Conservation (phyloP, 2,329 filamentous ascomycete species). For the Pyricularia pennisetigena region DNA sequence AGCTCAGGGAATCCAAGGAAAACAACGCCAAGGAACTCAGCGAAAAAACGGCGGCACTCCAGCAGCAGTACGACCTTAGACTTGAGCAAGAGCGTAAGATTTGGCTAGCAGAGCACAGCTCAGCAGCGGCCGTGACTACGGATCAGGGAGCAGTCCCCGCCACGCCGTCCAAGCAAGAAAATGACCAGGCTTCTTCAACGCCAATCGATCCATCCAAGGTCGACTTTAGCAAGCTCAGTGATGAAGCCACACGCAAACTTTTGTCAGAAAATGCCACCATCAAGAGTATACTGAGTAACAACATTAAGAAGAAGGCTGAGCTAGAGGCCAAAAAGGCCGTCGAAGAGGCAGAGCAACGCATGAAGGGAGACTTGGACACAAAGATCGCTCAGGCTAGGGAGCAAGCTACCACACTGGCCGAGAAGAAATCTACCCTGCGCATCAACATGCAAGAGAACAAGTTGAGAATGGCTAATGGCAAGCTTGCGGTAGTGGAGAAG, state of each 20-base stretch:
- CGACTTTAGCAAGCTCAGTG: slow-evolving; percentile 39
- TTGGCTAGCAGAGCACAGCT: slow-evolving; percentile 43
- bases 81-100: slow-evolving; percentile 55
- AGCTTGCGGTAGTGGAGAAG: slow-evolving; percentile 68
- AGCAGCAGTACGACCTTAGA: slow-evolving; percentile 33
- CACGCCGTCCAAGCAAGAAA: slow-evolving; percentile 10
- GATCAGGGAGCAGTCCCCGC: slow-evolving; percentile 16
- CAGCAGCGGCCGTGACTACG: slow-evolving; percentile 10
- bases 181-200: neutral
- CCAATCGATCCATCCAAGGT: slow-evolving; percentile 23
- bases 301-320: slow-evolving; percentile 62
- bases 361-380: slow-evolving; percentile 39
- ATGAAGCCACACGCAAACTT: slow-evolving; percentile 47
- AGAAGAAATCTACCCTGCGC: slow-evolving; percentile 64
- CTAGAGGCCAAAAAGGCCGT: slow-evolving; percentile 51
- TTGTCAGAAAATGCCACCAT: slow-evolving; percentile 45
- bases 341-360: slow-evolving; percentile 37
- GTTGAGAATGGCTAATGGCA: slow-evolving; percentile 52
- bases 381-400: slow-evolving; percentile 45
- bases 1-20: slow-evolving; percentile 55
- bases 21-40: slow-evolving; percentile 40
- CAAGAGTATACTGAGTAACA: slow-evolving; percentile 47
- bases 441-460: slow-evolving; percentile 73
- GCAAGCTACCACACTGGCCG: slow-evolving; percentile 60
- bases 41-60: slow-evolving; percentile 41